A percentile compares a stretch with the other conserved stretches of the same genome.
These are phyloP conservation scores for Phytophthora pisi DNA, from an alignment of 352 stramenopile genomes.

Conservation along the genomic window DNA sequence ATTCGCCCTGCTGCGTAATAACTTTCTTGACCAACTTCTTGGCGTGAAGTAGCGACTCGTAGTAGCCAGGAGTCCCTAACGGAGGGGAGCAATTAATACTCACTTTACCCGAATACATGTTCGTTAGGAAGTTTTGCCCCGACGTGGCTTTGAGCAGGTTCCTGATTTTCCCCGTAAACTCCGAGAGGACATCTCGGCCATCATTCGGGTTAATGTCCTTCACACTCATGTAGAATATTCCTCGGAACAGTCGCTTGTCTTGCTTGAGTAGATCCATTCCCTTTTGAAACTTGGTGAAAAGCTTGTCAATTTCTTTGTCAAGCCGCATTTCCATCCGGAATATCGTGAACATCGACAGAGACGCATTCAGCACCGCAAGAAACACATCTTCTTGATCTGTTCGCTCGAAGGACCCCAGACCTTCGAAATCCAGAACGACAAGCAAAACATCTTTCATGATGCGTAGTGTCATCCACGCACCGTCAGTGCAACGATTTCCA, in stretches of 20 bases:
- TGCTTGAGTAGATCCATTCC: constrained; percentile 50
- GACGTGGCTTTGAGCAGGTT: constrained; percentile 41
- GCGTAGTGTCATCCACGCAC: constrained; percentile 52
- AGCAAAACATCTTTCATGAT: constrained; percentile 39
- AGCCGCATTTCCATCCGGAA: constrained; percentile 68
- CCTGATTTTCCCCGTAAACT: constrained; percentile 48
- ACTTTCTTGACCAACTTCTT: constrained; percentile 28
- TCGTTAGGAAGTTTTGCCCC: constrained; percentile 47
- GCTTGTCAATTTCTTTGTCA: constrained; percentile 61
- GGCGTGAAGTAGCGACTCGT: constrained; percentile 43
- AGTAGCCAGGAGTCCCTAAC: constrained; percentile 33
- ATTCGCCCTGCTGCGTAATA: constrained; percentile 7
- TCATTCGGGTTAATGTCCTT: constrained; percentile 70
- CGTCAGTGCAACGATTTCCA: constrained; percentile 48
- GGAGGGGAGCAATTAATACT: constrained; percentile 48
- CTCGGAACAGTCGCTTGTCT: constrained; percentile 29
- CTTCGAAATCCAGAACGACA: constrained; percentile 72
- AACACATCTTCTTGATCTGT: constrained; percentile 68
- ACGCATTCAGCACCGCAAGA: constrained; percentile 61
- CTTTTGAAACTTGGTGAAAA: constrained; percentile 62
- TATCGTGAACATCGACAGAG: constrained; percentile 57
- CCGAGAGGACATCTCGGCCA: constrained; percentile 34
- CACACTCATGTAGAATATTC: constrained; percentile 52
- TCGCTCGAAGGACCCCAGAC: constrained; percentile 59
- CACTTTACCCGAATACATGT: constrained; percentile 55